phyloP scores from a whole-genome alignment of 345 rosid genomes.

The Pistacia vera region DNA sequence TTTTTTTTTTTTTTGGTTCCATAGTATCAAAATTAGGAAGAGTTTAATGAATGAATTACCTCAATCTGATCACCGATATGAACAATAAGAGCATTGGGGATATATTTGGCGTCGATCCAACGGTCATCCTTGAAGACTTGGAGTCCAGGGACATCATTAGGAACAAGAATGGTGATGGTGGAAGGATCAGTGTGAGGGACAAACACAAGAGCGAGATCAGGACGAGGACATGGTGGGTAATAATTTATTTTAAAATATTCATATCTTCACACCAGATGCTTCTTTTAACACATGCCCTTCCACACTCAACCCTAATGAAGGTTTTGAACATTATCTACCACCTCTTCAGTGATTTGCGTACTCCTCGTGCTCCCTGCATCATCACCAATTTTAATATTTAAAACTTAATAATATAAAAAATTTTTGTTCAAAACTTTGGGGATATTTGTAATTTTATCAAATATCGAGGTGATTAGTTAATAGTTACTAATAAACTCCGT shows the following conservation, averaged over 20 bases:
- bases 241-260: slow-evolving; percentile 82
- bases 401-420: no score
- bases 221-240: slow-evolving; percentile 90
- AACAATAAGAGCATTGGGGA: slow-evolving; percentile 72
- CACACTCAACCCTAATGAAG: slow-evolving; percentile 66
- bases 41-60: slow-evolving; percentile 36
- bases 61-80: slow-evolving; percentile 86
- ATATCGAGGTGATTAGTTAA: no score
- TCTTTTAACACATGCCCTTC: slow-evolving; percentile 46
- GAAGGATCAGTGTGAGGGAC: slow-evolving; percentile 83
- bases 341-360: slow-evolving; percentile 50
- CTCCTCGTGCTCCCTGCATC: slow-evolving; percentile 74
- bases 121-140: slow-evolving; percentile 68
- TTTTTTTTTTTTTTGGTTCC: no score
- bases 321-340: slow-evolving; percentile 50
- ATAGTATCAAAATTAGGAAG: no score
- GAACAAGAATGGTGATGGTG: slow-evolving; percentile 70
- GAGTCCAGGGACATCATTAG: slow-evolving; percentile 84
- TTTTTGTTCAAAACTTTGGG: no score
- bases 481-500: no score
- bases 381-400: no score
- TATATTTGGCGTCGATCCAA: slow-evolving; percentile 73
- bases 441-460: no score
- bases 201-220: slow-evolving; percentile 79
- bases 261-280: slow-evolving; percentile 59